Evolutionary conservation across 2,329 filamentous ascomycete genomes (phyloP).

Genomic region (Ophiostoma populinum): DNA sequence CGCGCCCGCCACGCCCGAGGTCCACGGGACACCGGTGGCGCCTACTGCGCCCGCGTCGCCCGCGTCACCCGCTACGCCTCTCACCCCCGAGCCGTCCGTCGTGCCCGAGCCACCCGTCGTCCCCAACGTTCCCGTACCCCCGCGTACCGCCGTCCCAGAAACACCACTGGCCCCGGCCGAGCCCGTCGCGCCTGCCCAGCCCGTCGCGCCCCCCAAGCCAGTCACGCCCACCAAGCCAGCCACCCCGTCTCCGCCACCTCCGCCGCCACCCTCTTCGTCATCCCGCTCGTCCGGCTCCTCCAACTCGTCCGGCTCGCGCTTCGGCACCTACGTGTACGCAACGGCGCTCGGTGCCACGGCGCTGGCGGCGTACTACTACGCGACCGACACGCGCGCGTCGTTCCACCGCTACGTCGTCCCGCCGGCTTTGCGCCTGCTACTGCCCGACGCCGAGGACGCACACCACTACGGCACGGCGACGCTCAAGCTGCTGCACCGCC

Average conservation of each 20-base stretch:
- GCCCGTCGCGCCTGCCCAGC: too few relatives aligned
- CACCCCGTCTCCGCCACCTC: background rate
- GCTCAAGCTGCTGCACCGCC: conserved; percentile 54
- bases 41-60: too few relatives aligned
- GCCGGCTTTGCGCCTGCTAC: conserved; percentile 45
- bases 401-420: conserved; percentile 52
- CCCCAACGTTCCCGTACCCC: too few relatives aligned
- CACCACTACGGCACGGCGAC: conserved; percentile 61
- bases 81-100: too few relatives aligned
- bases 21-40: too few relatives aligned
- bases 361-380: conserved; percentile 43
- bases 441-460: conserved; percentile 75
- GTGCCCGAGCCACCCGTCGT: too few relatives aligned
- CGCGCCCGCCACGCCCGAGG: too few relatives aligned
- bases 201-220: too few relatives aligned
- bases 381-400: conserved; percentile 58
- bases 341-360: conserved; percentile 24
- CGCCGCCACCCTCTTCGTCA: background rate
- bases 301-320: conserved; percentile 10
- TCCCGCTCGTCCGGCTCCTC: background rate
- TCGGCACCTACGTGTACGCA: conserved; percentile 23
- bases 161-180: too few relatives aligned
- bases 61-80: too few relatives aligned
- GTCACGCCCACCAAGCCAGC: too few relatives aligned
- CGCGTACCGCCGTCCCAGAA: too few relatives aligned